These are phyloP conservation scores for Blastobotrys ciferrii DNA, from an alignment of 1,139 yeast species.

Conservation along the genomic window DNA sequence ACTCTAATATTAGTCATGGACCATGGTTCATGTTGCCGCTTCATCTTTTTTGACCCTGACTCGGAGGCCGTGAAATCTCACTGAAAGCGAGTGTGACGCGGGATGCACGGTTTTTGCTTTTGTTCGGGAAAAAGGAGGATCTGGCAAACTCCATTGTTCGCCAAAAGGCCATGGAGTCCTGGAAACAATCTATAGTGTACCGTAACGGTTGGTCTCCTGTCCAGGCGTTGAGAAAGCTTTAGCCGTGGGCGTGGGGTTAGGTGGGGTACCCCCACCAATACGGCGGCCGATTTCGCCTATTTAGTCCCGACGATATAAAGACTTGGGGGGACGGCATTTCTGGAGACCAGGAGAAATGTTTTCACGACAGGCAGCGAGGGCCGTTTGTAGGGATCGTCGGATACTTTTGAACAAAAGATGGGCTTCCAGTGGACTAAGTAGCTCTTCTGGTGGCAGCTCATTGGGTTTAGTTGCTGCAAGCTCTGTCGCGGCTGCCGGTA, in stretches of 20 bases:
- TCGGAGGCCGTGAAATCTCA: too few species aligned
- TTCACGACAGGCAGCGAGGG: not conserved
- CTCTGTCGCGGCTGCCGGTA: constrained; percentile 1
- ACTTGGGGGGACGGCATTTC: not conserved
- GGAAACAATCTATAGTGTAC: too few species aligned
- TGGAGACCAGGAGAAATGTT: not conserved
- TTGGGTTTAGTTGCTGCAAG: not conserved
- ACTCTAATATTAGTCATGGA: too few species aligned
- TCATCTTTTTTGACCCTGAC: too few species aligned
- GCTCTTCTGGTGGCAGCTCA: not conserved
- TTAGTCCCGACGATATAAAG: not conserved
- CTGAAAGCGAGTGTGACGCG: too few species aligned
- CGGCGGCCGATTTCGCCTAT: not conserved
- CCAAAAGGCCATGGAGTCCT: too few species aligned
- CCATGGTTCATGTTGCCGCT: too few species aligned
- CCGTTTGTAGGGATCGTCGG: not conserved
- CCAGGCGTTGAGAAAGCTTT: too few species aligned
- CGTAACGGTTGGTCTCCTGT: too few species aligned
- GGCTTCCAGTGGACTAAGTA: not conserved
- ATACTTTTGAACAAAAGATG: not conserved
- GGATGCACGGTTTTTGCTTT: too few species aligned
- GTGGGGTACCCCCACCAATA: not conserved
- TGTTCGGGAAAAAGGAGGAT: too few species aligned
- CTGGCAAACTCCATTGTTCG: too few species aligned
- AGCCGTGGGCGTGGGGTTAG: not conserved